Evolutionary conservation across 345 rosid genomes (phyloP).

Genomic region (Isatis tinctoria): DNA sequence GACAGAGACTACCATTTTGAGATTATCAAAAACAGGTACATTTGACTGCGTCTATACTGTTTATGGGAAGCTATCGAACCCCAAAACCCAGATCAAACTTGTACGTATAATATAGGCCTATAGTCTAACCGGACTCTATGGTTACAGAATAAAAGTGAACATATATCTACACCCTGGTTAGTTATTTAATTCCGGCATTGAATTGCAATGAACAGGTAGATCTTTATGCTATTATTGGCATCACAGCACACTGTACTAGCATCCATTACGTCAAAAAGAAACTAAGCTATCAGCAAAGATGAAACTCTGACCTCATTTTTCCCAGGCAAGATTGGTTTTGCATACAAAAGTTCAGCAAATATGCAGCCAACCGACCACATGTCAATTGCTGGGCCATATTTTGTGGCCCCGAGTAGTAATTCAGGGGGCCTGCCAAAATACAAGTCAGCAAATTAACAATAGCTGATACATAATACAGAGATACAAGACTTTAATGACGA

Average conservation of each 20-base stretch:
- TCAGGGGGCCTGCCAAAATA: conserved; percentile 77
- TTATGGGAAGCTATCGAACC: not conserved
- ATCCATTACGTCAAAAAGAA: not conserved
- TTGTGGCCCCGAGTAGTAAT: conserved; percentile 92
- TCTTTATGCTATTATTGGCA: conserved; percentile 7
- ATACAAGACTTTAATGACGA: not conserved
- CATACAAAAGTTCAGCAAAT: conserved; percentile 93
- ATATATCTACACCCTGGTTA: not conserved
- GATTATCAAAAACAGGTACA: not conserved
- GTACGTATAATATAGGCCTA: not conserved
- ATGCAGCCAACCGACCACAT: conserved; percentile 99
- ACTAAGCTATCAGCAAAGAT: not conserved
- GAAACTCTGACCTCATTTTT: conserved; percentile 64
- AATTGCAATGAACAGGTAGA: not conserved
- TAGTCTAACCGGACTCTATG: not conserved
- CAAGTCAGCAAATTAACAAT: conserved; percentile 14
- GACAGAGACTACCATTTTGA: not conserved
- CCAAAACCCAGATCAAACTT: not conserved
- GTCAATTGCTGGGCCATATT: conserved; percentile 95
- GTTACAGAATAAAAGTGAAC: not conserved
- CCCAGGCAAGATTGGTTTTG: conserved; percentile 92
- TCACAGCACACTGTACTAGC: not conserved
- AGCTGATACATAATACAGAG: not conserved
- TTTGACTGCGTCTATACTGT: not conserved
- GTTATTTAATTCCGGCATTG: not conserved